Evolutionary conservation across 2,329 filamentous ascomycete genomes (phyloP), one percentile per base, ranked within the genome.

Genomic region (Neofusicoccum sp.): DNA sequence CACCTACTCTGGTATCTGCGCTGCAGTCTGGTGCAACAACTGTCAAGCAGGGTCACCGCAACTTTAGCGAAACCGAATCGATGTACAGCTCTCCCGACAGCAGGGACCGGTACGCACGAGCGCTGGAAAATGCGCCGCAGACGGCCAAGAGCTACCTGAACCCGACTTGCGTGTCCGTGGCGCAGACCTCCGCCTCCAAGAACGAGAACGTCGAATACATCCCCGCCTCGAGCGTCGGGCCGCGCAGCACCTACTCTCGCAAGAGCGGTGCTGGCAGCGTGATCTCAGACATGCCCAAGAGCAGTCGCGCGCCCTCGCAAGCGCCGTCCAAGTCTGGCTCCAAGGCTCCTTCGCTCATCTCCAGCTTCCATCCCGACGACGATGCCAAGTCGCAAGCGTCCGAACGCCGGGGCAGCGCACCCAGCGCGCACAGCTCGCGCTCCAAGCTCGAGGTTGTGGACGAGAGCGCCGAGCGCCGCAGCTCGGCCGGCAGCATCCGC

Each of bases 351-450:
- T 56, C 56, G 4, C 68, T 76, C 43, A 76, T 76, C 48, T 76
- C 74, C 3, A 75, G 74, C 8, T 76, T 76, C 62, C 71, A 74
- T 16, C 68, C 74, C 22, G 74, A 77, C 48, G 68, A 73, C 54
- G 65, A 63, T 44, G 41, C 39, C 50, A 58, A 58, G 31, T 58
- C 54, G n/a, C 47, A 62, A 16, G 59, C 31, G 4, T 52, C 54
- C 14, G 47, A 50, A 14, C 59, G 59, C 39, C 61, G 50, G 41
- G 56, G 61, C 61, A 56, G 49, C 50, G 61, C 61, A 2, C 49
- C 61, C 49, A 56, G 47, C 50, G 44, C 50, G 0, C 61, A 63
- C 54, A 44, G 43, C n/a, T 58, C 37, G 37, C 60, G 41, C 39
- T 62, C 60, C 14, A 41, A 31, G n/a, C 45, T 49, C 33, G 59